phyloP scores from a whole-genome alignment of 2,329 filamentous ascomycete genomes.

The Monilinia fructigena region DNA sequence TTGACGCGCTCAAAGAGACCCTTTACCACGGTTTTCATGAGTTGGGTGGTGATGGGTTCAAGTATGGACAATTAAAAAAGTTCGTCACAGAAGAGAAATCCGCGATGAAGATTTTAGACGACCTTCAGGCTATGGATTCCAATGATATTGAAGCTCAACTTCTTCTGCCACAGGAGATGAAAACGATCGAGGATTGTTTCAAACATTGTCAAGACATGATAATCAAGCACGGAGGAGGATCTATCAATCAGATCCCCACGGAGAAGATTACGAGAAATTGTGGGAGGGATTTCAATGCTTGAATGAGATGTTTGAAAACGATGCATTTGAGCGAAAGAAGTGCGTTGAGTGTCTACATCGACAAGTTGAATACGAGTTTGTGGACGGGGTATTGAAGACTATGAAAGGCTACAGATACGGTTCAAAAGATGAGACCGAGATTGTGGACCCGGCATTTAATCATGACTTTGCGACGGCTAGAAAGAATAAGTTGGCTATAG shows the following conservation, averaged over 20 bases:
- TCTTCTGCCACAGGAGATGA: neutral
- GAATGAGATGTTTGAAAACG: neutral
- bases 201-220: neutral
- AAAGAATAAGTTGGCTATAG: neutral
- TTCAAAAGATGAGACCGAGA: neutral
- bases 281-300: neutral
- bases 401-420: neutral
- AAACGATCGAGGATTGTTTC: neutral
- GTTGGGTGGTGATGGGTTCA: neutral
- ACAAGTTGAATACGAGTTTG: neutral
- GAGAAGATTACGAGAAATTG: neutral
- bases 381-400: neutral
- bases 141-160: neutral
- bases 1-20: neutral
- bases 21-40: neutral
- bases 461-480: neutral
- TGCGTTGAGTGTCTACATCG: neutral
- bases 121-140: neutral
- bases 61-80: neutral
- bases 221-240: neutral
- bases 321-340: no score
- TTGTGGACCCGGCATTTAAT: conserved; percentile 5
- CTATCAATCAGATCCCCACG: no score
- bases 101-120: neutral
- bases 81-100: neutral